Evolutionary conservation across 441 rosid species (phyloP).

Genomic region (Gossypium trilobum): DNA sequence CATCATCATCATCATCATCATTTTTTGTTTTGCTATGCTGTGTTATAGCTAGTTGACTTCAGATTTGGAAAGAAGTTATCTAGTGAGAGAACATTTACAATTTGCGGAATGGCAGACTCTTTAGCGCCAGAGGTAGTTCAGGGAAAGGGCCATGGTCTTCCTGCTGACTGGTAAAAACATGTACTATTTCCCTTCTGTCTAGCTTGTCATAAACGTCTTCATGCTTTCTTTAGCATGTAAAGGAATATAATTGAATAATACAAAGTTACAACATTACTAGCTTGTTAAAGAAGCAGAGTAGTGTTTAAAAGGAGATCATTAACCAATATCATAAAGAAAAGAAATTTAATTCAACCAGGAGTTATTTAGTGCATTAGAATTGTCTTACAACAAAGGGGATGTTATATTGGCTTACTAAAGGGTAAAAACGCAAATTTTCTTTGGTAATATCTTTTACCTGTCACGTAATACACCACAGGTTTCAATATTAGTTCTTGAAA

Average conservation of each 20-base stretch:
- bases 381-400: not conserved
- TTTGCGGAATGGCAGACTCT: constrained; percentile 81
- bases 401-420: not conserved
- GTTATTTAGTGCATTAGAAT: not conserved
- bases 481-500: constrained; percentile 2
- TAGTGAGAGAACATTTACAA: constrained; percentile 71
- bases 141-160: constrained; percentile 82
- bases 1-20: too few relatives aligned
- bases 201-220: not conserved
- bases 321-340: not conserved
- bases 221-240: not conserved
- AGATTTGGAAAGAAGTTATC: constrained; percentile 71
- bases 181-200: not conserved
- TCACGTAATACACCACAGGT: not conserved
- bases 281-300: not conserved
- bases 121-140: constrained; percentile 88
- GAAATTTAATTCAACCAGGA: not conserved
- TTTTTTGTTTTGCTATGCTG: constrained; percentile 11
- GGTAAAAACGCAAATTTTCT: not conserved
- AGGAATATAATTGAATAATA: not conserved
- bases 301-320: not conserved
- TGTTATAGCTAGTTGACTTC: constrained; percentile 72
- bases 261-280: not conserved
- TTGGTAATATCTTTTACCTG: not conserved
- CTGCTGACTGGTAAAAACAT: constrained; percentile 69